Percentiles rank a stretch among this genome's conserved stretches.
Conservation (phyloP, 2,329 filamentous ascomycete species). For the Westerdykella sp. region DNA sequence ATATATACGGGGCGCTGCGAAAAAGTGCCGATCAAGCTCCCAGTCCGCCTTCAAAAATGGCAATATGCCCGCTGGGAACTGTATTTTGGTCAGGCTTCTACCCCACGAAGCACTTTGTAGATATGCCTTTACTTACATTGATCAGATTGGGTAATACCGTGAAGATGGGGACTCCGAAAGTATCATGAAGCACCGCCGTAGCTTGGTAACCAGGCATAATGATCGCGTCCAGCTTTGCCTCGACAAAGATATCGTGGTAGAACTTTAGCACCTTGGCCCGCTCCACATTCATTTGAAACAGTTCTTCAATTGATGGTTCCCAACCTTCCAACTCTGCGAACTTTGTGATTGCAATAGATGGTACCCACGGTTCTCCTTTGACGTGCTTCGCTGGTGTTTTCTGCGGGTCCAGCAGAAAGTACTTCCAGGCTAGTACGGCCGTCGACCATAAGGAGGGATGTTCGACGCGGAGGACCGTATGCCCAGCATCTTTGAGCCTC, state of each 20-base stretch:
- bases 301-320: conserved; percentile 33
- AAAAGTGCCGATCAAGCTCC: conserved; percentile 35
- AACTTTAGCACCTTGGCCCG: conserved; percentile 29
- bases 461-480: conserved; percentile 35
- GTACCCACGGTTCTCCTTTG: conserved; percentile 42
- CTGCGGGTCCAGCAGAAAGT: conserved; percentile 38
- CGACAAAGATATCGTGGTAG: conserved; percentile 41
- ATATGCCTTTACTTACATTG: conserved; percentile 38
- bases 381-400: conserved; percentile 32
- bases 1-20: conserved; percentile 23
- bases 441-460: conserved; percentile 28
- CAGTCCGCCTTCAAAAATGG: conserved; percentile 42
- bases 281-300: conserved; percentile 41
- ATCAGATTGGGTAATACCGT: conserved; percentile 49
- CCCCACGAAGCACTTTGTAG: not conserved
- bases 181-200: conserved; percentile 49
- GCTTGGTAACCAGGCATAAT: conserved; percentile 46
- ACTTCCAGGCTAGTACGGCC: conserved; percentile 37
- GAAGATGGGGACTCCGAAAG: conserved; percentile 43
- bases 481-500: conserved; percentile 40
- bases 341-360: conserved; percentile 33
- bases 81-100: conserved; percentile 1
- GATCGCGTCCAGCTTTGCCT: conserved; percentile 46
- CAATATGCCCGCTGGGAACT: conserved; percentile 49
- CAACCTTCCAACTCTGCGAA: conserved; percentile 30